Conservation (phyloP, 768 basidiomycete genomes). For the Chalciporus piperatus region DNA sequence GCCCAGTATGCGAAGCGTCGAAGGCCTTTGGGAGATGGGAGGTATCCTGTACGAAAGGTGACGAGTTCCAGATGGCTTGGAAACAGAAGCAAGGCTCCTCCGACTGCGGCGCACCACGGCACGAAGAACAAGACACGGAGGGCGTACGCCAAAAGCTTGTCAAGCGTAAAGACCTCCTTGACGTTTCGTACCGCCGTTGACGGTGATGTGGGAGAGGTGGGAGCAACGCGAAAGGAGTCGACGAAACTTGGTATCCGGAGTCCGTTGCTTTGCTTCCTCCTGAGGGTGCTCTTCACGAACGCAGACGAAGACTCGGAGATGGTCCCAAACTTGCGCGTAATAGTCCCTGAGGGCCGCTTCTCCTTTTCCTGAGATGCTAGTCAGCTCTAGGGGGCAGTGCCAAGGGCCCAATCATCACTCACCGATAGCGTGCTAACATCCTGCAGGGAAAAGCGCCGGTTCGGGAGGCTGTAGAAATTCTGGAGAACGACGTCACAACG, state of each 20-base stretch:
- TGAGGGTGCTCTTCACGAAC: background rate
- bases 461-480: slow-evolving; percentile 29
- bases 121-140: slow-evolving; percentile 28
- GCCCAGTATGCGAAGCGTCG: slow-evolving; percentile 39
- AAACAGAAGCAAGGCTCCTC: slow-evolving; percentile 30
- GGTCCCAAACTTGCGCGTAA: slow-evolving; percentile 24
- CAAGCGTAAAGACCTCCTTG: background rate
- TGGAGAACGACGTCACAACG: background rate
- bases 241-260: slow-evolving; percentile 17
- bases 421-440: slow-evolving; percentile 17
- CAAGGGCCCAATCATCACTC: background rate
- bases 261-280: slow-evolving; percentile 8
- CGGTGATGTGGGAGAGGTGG: background rate
- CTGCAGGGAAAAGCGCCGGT: slow-evolving; percentile 30
- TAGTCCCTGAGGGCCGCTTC: background rate
- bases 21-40: slow-evolving; percentile 26
- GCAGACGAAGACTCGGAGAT: slow-evolving; percentile 20
- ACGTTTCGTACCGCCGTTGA: background rate
- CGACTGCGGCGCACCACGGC: slow-evolving; percentile 37
- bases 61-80: slow-evolving; percentile 26
- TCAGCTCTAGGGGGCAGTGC: background rate
- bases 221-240: background rate
- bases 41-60: slow-evolving; percentile 31
- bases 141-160: background rate
- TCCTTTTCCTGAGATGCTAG: background rate